Base-by-base conservation (phyloP, 2,329 filamentous ascomycete genomes). In the Aspergillus flavus region DNA sequence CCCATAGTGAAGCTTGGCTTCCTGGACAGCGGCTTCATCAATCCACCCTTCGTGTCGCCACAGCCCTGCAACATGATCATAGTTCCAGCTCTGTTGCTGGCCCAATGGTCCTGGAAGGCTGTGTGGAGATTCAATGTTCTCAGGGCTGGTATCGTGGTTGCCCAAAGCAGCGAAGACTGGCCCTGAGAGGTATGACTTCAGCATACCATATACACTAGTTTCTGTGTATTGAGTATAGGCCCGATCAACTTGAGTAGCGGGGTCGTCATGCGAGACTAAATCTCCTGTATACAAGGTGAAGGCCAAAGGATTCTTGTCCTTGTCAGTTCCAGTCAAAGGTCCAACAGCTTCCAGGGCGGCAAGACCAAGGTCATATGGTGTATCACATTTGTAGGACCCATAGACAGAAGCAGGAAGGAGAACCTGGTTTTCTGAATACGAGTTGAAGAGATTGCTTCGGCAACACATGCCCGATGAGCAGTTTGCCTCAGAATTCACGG, bases 41-140 rank as follows among this genome's bases (percentile, higher is more conserved):
- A 87, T 80, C 85, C 85, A 87, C 21, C 82, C 83, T 63, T 86
- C 83, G 61, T 86, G 81, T 66, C 82, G 76, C 85, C 85, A 87
- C 0, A 87, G 75, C 14, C 74, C 75, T n/a, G 85, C 79, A 19
- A 87, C 77, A 66, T 87, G 84, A 30, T 86, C 78, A 66, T 84
- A 86, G 66, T 87, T 86, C 85, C 85, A 87, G 58, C 81, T 85
- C 66, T 84, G 82, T 66, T 88, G 85, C 64, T 82, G 73, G 1
- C 85, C 84, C 1, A 87, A 75, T 1, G 79, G 77, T 0, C 83
- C 84, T 10, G 84, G 84, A 10, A 88, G 74, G 34, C 72, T 82
- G 66, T 86, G 82, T 2, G 85, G 83, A 7, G 81, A 79, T 66
- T 86, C 82, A 30, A 85, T 82, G 26, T 82, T 83, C 61, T 83